phyloP scores from a whole-genome alignment of 106 monocot genomes.

The Dioscorea alata region DNA sequence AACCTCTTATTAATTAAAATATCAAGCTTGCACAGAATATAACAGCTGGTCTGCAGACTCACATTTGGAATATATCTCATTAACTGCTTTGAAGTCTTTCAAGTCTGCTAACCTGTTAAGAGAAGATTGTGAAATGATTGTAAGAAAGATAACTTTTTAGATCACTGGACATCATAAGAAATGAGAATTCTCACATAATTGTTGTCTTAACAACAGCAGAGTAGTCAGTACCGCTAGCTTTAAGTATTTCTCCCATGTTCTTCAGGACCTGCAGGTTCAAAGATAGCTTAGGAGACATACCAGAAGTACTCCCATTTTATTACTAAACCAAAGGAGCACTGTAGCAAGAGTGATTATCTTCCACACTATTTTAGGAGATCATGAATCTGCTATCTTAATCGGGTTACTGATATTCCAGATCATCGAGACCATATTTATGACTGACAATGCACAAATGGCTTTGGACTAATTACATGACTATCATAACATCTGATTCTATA shows the following conservation, averaged over 20 bases:
- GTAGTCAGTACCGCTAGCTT: conserved; percentile 76
- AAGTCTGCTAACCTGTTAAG: conserved; percentile 57
- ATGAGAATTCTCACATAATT: conserved; percentile 49
- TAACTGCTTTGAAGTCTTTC: conserved; percentile 71
- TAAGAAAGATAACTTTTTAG: neutral
- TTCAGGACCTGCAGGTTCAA: conserved; percentile 56
- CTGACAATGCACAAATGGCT: too few relatives aligned
- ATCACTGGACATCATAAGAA: neutral
- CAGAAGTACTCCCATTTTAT: too few relatives aligned
- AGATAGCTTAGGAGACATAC: neutral
- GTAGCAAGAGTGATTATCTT: too few relatives aligned
- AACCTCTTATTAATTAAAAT: too few relatives aligned
- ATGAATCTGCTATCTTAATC: too few relatives aligned
- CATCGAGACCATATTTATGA: too few relatives aligned
- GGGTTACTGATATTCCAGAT: too few relatives aligned
- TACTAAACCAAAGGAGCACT: too few relatives aligned
- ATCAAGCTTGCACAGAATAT: too few relatives aligned
- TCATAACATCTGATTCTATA: too few relatives aligned
- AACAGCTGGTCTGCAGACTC: conserved; percentile 6
- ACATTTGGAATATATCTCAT: conserved; percentile 77
- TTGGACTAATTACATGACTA: too few relatives aligned
- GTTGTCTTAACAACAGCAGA: conserved; percentile 96
- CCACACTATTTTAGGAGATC: too few relatives aligned
- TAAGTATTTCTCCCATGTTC: conserved; percentile 94
- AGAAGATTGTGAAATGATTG: conserved; percentile 1